These are phyloP conservation scores for Prunus mume DNA, from an alignment of 306 rosid genomes.

Conservation along the genomic window DNA sequence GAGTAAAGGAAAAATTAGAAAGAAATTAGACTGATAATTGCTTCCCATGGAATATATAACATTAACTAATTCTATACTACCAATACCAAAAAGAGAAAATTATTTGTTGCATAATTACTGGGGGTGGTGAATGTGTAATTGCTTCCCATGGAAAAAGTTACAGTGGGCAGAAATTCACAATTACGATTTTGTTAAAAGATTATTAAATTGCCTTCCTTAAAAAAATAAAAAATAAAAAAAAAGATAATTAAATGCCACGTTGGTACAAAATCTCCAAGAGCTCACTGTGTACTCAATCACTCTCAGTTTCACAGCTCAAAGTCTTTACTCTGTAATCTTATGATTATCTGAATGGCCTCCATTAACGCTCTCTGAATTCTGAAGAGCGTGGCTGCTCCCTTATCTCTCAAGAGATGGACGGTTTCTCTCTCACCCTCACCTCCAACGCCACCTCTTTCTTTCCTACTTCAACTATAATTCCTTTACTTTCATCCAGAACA, in stretches of 20 bases:
- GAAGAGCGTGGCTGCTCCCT: slow-evolving; percentile 21
- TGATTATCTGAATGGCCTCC: not conserved
- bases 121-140: too few relatives aligned
- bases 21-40: too few relatives aligned
- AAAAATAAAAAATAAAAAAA: too few relatives aligned
- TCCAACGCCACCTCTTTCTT: slow-evolving; percentile 31
- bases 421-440: slow-evolving; percentile 46
- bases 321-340: not conserved
- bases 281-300: not conserved
- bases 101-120: too few relatives aligned
- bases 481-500: slow-evolving; percentile 27
- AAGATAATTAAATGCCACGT: slow-evolving; percentile 8
- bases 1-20: too few relatives aligned
- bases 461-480: slow-evolving; percentile 24
- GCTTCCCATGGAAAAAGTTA: too few relatives aligned
- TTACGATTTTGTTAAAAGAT: too few relatives aligned
- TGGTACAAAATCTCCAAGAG: not conserved
- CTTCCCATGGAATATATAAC: too few relatives aligned
- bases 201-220: too few relatives aligned
- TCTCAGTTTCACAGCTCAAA: not conserved
- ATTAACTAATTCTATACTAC: too few relatives aligned
- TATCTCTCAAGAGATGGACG: slow-evolving; percentile 46
- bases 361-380: not conserved
- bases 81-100: too few relatives aligned
- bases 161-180: too few relatives aligned